A percentile compares a stretch with the other conserved stretches of the same genome.
These are phyloP conservation scores for Trametes villosa DNA, from an alignment of 768 basidiomycete genomes.

Conservation along the genomic window DNA sequence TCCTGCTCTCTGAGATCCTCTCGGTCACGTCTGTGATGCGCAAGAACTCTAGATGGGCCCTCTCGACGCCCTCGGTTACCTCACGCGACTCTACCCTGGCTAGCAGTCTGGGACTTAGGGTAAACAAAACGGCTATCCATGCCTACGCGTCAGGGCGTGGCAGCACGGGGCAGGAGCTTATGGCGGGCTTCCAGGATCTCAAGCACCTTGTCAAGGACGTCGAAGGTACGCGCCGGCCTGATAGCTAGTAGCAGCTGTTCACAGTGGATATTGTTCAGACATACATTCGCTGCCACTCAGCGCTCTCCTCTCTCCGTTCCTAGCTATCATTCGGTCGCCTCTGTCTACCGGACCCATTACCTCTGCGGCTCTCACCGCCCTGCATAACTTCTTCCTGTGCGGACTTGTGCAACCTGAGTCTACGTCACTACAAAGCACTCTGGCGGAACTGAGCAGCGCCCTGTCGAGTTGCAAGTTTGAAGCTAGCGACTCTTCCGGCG, in stretches of 20 bases:
- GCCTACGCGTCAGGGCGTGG: conserved; percentile 51
- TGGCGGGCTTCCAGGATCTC: conserved; percentile 88
- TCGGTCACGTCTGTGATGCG: conserved; percentile 94
- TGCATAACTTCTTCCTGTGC: conserved; percentile 87
- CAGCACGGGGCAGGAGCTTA: conserved; percentile 80
- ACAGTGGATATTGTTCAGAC: conserved; percentile 46
- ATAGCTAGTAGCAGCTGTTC: not conserved
- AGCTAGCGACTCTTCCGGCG: conserved; percentile 94
- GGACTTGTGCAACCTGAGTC: conserved; percentile 67
- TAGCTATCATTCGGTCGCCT: conserved; percentile 90
- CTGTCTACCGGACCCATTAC: conserved; percentile 97
- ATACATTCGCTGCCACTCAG: conserved; percentile 59
- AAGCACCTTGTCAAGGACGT: conserved; percentile 73
- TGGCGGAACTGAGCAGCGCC: conserved; percentile 84
- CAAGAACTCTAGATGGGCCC: conserved; percentile 97
- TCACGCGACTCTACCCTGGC: conserved; percentile 71
- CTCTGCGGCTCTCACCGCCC: conserved; percentile 85
- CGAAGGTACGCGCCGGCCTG: conserved; percentile 50
- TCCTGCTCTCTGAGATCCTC: conserved; percentile 88
- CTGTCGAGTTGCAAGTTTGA: conserved; percentile 98
- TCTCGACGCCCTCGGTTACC: conserved; percentile 62
- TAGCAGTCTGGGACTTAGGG: conserved; percentile 73
- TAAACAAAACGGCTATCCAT: conserved; percentile 53
- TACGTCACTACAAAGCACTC: conserved; percentile 60
- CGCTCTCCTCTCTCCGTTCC: conserved; percentile 82